Percentiles rank a stretch among this genome's conserved stretches.
phyloP scores from a whole-genome alignment of 306 rosid species.

The Cicer chorassanicum region DNA sequence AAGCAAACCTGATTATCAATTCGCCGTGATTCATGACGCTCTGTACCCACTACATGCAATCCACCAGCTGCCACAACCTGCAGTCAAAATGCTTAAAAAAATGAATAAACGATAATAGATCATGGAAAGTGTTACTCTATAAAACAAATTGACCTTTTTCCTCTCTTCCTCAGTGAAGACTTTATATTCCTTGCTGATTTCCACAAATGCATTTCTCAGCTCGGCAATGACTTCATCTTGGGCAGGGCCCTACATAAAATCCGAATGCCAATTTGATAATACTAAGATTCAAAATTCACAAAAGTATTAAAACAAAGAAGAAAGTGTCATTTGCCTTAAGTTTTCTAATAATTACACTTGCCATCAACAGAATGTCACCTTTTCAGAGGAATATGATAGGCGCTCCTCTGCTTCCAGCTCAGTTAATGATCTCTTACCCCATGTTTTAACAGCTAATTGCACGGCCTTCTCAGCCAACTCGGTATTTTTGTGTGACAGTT shows the following conservation, averaged over 20 bases:
- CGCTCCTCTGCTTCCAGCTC: slow-evolving; percentile 99
- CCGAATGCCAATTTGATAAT: slow-evolving; percentile 26
- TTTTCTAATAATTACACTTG: not conserved
- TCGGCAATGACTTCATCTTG: slow-evolving; percentile 82
- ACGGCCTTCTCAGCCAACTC: slow-evolving; percentile 80
- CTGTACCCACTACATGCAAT: slow-evolving; percentile 92
- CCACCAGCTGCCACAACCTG: slow-evolving; percentile 99
- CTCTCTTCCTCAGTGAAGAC: slow-evolving; percentile 87
- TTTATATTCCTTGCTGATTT: slow-evolving; percentile 84
- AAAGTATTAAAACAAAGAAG: slow-evolving; percentile 32
- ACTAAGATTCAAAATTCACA: slow-evolving; percentile 17
- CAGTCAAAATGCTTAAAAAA: slow-evolving; percentile 38
- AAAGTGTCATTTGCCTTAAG: slow-evolving; percentile 10
- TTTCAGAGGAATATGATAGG: slow-evolving; percentile 90
- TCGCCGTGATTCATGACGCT: slow-evolving; percentile 95
- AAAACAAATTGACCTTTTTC: slow-evolving; percentile 64
- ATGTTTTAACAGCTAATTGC: slow-evolving; percentile 77
- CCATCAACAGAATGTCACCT: slow-evolving; percentile 56
- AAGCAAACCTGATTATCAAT: slow-evolving; percentile 89
- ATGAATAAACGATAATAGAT: slow-evolving; percentile 33
- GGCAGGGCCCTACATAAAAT: slow-evolving; percentile 79
- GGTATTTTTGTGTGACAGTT: slow-evolving; percentile 64
- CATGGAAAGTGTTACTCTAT: slow-evolving; percentile 25
- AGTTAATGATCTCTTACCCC: slow-evolving; percentile 88
- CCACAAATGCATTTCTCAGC: slow-evolving; percentile 77